Evolutionary conservation across 805 yeast species (phyloP), one percentile per base, ranked within the genome.

Genomic region (Ogataea salicorniae): DNA sequence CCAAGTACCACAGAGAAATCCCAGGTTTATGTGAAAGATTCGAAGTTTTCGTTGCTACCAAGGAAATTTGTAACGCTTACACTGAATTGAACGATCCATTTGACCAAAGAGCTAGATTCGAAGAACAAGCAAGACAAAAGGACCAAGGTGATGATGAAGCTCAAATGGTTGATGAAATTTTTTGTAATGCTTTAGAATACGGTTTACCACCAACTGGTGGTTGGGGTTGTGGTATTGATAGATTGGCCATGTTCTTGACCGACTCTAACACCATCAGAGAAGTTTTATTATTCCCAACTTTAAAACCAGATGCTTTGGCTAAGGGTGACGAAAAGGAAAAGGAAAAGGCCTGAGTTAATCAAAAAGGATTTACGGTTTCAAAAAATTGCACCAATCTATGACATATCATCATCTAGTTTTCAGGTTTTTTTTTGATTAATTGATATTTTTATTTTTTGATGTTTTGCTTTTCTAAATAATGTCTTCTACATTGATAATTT

Each of bases 151-250:
- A 92, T 67, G 99, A 92, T 66, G 99, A 94, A 76, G 99, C 97
- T 53, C 98, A 92, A 77, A 67, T 90, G 70, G 79, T 94, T 55
- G 99, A 92, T 70, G 99, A 92, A 76, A 85, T 87, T 55, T 92
- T 92, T 91, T 86, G 95, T 77, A 87, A 91, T 62, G 97, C 99
- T 58, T 80, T 92, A 64, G 99, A 92, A 76, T 92, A 89, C 71
- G 99, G 98, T 72, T 80, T 92, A 64, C 99, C 99, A 51, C 99
- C 99, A 63, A 94, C 98, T 60, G 98, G 95, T 70, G 99, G 99
- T 60, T 92, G 98, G 98, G 99, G 99, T 61, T 85, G 96, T 74
- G 99, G 99, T 80, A 91, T 92, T 59, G 99, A 92, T 74, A 86
- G 99, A 78, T 69, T 92, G 66, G 90, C 97, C 65, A 92, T 92